These are phyloP conservation scores for Trypanosoma theileri DNA, from an alignment of 208 protist genomes.

Conservation along the genomic window DNA sequence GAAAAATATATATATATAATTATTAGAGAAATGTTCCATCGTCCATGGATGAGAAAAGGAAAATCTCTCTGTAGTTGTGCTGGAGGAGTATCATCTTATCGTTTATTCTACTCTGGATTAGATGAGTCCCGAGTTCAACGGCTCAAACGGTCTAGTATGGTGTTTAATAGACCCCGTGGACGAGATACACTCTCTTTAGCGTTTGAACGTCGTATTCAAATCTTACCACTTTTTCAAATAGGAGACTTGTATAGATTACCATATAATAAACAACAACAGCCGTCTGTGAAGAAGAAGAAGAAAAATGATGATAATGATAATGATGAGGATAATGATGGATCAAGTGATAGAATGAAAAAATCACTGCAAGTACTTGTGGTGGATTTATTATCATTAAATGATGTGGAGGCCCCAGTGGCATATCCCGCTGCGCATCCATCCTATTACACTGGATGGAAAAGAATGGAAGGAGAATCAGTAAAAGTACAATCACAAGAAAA, in stretches of 20 bases:
- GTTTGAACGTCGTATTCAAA: slow-evolving; percentile 68
- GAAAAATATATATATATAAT: too few species aligned
- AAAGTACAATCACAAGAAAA: not conserved
- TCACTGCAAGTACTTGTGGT: slow-evolving; percentile 59
- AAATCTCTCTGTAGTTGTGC: not conserved
- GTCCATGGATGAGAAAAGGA: not conserved
- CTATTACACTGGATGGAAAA: slow-evolving; percentile 55
- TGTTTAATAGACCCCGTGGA: slow-evolving; percentile 77
- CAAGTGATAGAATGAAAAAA: not conserved
- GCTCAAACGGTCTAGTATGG: slow-evolving; percentile 56
- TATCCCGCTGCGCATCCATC: slow-evolving; percentile 58
- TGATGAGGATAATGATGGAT: too few species aligned
- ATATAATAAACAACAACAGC: too few species aligned
- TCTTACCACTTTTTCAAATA: slow-evolving; percentile 31
- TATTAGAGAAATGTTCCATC: not conserved
- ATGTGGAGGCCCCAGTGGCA: slow-evolving; percentile 35
- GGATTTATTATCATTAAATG: slow-evolving; percentile 43
- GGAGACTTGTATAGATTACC: slow-evolving; percentile 43
- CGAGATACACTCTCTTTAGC: slow-evolving; percentile 71
- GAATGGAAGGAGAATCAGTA: not conserved
- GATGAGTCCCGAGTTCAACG: slow-evolving; percentile 70
- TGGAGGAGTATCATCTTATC: not conserved
- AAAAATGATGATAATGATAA: too few species aligned
- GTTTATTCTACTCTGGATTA: slow-evolving; percentile 68
- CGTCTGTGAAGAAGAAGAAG: not conserved